Evolutionary conservation across 2,329 filamentous ascomycete species (phyloP), one percentile per base, ranked within the genome.

Genomic region (Ophiostoma ulmi): DNA sequence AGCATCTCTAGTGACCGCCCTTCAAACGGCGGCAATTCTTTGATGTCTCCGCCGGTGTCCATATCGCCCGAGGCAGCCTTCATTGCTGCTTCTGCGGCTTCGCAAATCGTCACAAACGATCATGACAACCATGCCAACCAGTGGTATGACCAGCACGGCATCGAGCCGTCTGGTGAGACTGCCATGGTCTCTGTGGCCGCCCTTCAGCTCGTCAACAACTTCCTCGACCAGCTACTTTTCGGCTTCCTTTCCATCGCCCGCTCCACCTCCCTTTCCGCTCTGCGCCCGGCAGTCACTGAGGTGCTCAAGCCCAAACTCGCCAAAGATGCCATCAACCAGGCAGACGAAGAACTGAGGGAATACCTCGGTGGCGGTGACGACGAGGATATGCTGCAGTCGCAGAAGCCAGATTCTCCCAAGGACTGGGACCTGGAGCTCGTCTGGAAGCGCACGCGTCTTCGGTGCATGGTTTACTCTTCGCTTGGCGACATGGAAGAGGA

Each of bases 391-490:
- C 80, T 83, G 6, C 83, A 85, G 17, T 82, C 87, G n/a, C 80
- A 86, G 64, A 83, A 85, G 35, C 80, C 81, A 64, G 81, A 83
- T 41, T 80, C 83, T 1, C 80, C 81, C 13, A 84, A 84, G 1
- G 88, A 90, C 75, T 98, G 94, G 88, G 93, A 98, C 78, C 82
- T 97, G n/a, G 92, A 97, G 77, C 85, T 94, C 70, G 90, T 94
- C 22, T 99, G 95, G 94, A 97, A 96, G 82, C 87, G 95, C 75
- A 95, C 94, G 0, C 88, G 95, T 70, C 82, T 99, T 76, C 88
- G 95, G 72, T 97, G 95, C 79, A 99, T 99, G 95, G 94, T 99
- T 31, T 98, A 98, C 79, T 98, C 94, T 10, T 94, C 95, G 10
- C 83, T 99, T 7, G 95, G 95, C 64, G 94, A 99, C 77, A 89